Conservation (phyloP, 805 yeast species). For the Wickerhamomyces hampshirensis region DNA sequence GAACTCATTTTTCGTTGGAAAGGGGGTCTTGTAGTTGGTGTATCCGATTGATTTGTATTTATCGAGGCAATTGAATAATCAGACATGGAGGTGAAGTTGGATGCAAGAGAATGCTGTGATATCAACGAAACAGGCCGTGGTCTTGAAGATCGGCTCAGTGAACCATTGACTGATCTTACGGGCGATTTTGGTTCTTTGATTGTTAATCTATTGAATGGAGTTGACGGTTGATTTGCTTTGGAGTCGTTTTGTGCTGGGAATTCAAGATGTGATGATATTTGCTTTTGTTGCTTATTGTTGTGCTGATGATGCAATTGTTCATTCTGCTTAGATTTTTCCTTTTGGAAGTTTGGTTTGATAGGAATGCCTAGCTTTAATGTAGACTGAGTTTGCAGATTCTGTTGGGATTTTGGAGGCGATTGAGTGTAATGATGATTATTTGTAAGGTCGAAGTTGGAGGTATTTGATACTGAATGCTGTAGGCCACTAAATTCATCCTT, state of each 20-base stretch:
- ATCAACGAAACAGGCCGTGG: constrained; percentile 46
- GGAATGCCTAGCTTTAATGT: background rate
- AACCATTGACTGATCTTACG: constrained; percentile 6
- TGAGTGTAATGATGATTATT: too few species aligned
- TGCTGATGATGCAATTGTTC: constrained; percentile 3
- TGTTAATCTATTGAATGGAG: constrained; percentile 17
- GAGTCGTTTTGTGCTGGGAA: background rate
- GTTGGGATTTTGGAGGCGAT: too few species aligned
- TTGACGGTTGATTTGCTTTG: constrained; percentile 1
- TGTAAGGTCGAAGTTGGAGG: constrained; percentile 1
- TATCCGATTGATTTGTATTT: constrained; percentile 11
- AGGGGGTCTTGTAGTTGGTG: constrained; percentile 14
- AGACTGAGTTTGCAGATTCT: background rate
- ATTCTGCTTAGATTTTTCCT: background rate
- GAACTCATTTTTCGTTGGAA: constrained; percentile 19
- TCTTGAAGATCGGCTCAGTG: constrained; percentile 6
- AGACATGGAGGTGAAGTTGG: constrained; percentile 42
- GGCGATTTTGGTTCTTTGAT: constrained; percentile 29
- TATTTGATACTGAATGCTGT: background rate
- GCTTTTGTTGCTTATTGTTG: constrained; percentile 4
- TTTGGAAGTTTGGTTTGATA: background rate
- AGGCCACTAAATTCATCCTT: constrained; percentile 9
- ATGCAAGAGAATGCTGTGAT: constrained; percentile 46
- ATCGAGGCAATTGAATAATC: constrained; percentile 39
- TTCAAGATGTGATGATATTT: constrained; percentile 4